A percentile compares a stretch with the other conserved stretches of the same genome.
phyloP scores from a whole-genome alignment of 768 basidiomycete species.

The Cantharellus anzutake region DNA sequence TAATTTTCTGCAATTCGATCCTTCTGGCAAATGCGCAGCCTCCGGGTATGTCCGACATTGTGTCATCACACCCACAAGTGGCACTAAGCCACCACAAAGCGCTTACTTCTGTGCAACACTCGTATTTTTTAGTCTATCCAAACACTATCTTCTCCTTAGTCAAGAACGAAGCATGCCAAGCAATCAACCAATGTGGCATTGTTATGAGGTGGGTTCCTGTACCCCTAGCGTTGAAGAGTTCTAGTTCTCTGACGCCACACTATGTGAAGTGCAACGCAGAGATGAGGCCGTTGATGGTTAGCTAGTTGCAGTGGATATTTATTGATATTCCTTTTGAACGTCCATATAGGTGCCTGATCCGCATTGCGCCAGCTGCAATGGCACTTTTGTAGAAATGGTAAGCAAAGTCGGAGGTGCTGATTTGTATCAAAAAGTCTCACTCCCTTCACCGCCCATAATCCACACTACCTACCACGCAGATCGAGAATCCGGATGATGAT shows the following conservation, averaged over 20 bases:
- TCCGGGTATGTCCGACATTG: no score
- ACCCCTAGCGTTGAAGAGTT: not conserved
- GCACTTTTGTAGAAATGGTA: conserved; percentile 69
- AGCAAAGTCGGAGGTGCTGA: not conserved
- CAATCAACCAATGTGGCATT: conserved; percentile 6
- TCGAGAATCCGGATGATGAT: conserved; percentile 58
- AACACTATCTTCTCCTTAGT: no score
- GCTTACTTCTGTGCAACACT: no score
- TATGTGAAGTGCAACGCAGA: conserved; percentile 56
- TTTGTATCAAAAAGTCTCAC: not conserved
- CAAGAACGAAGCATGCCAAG: no score
- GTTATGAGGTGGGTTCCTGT: conserved; percentile 6
- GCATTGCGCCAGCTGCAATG: conserved; percentile 62
- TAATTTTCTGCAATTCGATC: no score
- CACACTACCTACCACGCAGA: conserved; percentile 22
- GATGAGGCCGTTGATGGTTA: conserved; percentile 74
- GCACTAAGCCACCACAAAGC: no score
- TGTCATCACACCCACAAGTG: no score
- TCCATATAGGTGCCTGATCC: conserved; percentile 50
- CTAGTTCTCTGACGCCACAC: not conserved
- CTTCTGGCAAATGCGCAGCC: no score
- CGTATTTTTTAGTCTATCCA: no score
- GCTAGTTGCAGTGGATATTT: conserved; percentile 5
- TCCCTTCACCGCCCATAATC: not conserved
- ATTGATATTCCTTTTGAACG: not conserved